Conservation (phyloP, 1,139 yeast species). For the Trichomonascaceae sp. region DNA sequence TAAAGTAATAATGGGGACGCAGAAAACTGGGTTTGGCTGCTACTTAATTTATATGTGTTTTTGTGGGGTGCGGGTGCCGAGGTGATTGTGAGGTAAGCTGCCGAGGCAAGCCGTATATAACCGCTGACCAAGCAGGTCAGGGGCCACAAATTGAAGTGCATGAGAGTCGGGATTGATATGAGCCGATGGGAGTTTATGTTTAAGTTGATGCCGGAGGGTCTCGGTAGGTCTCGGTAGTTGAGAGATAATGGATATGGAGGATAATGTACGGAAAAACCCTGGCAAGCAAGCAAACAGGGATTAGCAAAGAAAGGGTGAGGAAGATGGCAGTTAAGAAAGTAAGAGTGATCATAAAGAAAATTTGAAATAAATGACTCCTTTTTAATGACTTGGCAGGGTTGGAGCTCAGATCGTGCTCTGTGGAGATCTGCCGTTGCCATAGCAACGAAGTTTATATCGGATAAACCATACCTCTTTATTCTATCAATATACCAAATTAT, state of each 20-base stretch:
- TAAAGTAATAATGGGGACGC: background rate
- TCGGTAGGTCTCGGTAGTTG: background rate
- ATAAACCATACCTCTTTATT: background rate
- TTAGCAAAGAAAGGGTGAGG: background rate
- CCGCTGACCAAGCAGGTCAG: background rate
- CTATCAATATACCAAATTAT: background rate
- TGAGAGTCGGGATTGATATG: background rate
- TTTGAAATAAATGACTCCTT: too few relatives aligned
- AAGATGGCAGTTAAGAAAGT: too few relatives aligned
- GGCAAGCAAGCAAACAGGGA: background rate
- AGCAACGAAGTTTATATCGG: background rate
- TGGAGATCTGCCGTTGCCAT: background rate
- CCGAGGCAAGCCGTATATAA: conserved; percentile 1
- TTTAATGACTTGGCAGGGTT: too few relatives aligned
- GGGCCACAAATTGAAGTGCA: background rate
- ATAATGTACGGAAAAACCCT: background rate
- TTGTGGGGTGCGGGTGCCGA: conserved; percentile 3
- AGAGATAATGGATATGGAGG: background rate
- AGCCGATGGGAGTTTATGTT: background rate
- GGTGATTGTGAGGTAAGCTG: background rate
- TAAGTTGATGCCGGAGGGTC: background rate
- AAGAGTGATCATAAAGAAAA: too few relatives aligned
- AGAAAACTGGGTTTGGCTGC: background rate
- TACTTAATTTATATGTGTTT: background rate
- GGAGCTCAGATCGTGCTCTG: too few relatives aligned